Base-by-base conservation (phyloP, 2,329 filamentous ascomycete genomes). In the Monosporascus sp. region DNA sequence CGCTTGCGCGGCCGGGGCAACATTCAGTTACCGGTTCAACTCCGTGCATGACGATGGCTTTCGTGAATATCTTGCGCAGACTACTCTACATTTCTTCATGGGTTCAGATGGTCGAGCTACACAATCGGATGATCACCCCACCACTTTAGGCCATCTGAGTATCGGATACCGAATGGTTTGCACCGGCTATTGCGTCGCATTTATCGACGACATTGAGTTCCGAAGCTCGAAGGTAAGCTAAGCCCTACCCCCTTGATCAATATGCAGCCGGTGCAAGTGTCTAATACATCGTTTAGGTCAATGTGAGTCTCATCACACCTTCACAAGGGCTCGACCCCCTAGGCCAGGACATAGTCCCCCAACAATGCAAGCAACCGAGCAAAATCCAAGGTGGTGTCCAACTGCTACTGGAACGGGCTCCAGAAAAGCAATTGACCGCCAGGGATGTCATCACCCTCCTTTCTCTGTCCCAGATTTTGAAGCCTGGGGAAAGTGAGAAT, bases 51-150 rank as follows among this genome's bases (percentile, higher is more conserved):
- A 78, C 41, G 49, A 66, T 0, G 71, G 70, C 0, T 91, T 89
- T 60, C 55, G 66, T 5, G 60, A 74, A 1, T 88, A 89, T 60
- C 70, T 88, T 2, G 58, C 71, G 2, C 63, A 65, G 1, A 75
- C 78, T 24, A 78, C 81, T 0, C 72, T 84, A 3, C 85, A 88
- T 63, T 89, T 91, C 59, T 70, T 90, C 50, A 79, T 91, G 73
- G 82, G 80, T 50, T 85, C 88, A 58, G 84, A 89, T 64, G 86
- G 85, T n/a, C 51, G 53, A 50, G 49, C 50, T 38, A 45, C 37
- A 24, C 19, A 54, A 37, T 48, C 56, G 35, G 48, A 27, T 26
- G 41, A 26, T 7, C 43, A 54, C 46, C 37, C 47, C 45, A 4
- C 16, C 14, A 55, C n/a, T 48, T 48, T 41, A 31, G 53, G 31